A percentile compares a stretch with the other conserved stretches of the same genome.
These are phyloP conservation scores for Xerocomellus amylosporus DNA, from an alignment of 768 basidiomycete genomes.

Conservation along the genomic window DNA sequence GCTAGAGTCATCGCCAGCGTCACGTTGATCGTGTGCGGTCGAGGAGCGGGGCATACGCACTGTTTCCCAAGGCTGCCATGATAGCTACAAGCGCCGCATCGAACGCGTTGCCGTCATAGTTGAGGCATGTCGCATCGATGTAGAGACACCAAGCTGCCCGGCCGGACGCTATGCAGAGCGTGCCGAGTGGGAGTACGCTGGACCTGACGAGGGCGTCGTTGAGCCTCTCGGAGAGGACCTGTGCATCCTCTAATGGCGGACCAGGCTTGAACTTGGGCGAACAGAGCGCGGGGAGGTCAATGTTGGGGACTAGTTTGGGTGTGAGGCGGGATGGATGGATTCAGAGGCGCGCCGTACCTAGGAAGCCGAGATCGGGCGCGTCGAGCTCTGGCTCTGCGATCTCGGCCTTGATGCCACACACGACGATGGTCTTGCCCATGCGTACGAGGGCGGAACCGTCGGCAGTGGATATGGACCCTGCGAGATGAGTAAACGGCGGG, in stretches of 20 bases:
- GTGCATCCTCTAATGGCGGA: constrained; percentile 92
- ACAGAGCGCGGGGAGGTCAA: constrained; percentile 92
- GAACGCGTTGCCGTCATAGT: constrained; percentile 95
- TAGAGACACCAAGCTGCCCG: constrained; percentile 93
- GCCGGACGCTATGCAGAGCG: constrained; percentile 76
- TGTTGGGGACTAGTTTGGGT: constrained; percentile 75
- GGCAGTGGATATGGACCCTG: constrained; percentile 93
- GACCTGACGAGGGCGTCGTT: constrained; percentile 76
- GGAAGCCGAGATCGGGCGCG: constrained; percentile 68
- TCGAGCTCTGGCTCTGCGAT: constrained; percentile 88
- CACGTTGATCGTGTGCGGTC: not conserved
- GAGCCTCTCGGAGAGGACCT: constrained; percentile 81
- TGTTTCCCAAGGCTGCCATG: constrained; percentile 80
- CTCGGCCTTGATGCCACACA: constrained; percentile 96
- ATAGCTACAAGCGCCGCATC: constrained; percentile 89
- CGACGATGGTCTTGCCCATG: constrained; percentile 89
- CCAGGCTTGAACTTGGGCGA: constrained; percentile 94
- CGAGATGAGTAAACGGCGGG: not conserved
- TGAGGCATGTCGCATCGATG: constrained; percentile 91
- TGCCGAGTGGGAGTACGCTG: constrained; percentile 56
- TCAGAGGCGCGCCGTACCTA: constrained; percentile 49
- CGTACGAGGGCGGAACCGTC: constrained; percentile 90
- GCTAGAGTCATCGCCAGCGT: constrained; percentile 40
- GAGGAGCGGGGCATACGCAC: constrained; percentile 46
- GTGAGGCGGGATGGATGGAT: not conserved